These are phyloP conservation scores for Carex arenaria DNA, from an alignment of 202 grass and related monocot species.

Conservation along the genomic window DNA sequence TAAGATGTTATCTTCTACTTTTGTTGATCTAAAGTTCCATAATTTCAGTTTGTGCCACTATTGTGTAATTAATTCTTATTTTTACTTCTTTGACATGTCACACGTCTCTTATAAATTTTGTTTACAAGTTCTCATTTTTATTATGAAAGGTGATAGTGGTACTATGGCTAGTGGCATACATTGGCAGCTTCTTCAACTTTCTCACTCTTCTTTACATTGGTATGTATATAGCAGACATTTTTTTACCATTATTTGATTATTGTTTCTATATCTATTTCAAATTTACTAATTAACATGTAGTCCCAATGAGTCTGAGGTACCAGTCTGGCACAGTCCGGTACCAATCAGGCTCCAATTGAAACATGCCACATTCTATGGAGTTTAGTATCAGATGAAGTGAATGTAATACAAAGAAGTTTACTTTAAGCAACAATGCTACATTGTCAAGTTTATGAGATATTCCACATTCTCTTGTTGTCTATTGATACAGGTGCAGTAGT, in stretches of 20 bases:
- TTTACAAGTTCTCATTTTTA: background rate
- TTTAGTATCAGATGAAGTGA: background rate
- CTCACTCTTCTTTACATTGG: conserved; percentile 91
- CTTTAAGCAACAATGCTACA: background rate
- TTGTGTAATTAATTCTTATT: background rate
- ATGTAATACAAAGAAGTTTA: background rate
- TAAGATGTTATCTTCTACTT: background rate
- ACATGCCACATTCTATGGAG: background rate
- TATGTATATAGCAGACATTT: conserved; percentile 28
- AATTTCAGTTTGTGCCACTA: background rate
- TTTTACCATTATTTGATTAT: background rate
- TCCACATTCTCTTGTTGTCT: background rate
- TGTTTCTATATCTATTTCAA: background rate
- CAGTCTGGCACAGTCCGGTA: background rate
- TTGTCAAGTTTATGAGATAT: background rate
- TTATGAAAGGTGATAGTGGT: conserved; percentile 58
- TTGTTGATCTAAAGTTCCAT: background rate
- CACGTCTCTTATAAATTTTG: background rate
- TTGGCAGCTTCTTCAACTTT: conserved; percentile 89
- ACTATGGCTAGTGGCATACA: conserved; percentile 64
- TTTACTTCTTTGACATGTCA: background rate
- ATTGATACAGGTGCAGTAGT: conserved; percentile 44
- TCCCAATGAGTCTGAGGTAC: background rate
- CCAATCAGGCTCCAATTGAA: background rate
- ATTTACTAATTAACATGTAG: background rate